Conservation (phyloP, 768 basidiomycete species). For the Phylloporus arenicola region DNA sequence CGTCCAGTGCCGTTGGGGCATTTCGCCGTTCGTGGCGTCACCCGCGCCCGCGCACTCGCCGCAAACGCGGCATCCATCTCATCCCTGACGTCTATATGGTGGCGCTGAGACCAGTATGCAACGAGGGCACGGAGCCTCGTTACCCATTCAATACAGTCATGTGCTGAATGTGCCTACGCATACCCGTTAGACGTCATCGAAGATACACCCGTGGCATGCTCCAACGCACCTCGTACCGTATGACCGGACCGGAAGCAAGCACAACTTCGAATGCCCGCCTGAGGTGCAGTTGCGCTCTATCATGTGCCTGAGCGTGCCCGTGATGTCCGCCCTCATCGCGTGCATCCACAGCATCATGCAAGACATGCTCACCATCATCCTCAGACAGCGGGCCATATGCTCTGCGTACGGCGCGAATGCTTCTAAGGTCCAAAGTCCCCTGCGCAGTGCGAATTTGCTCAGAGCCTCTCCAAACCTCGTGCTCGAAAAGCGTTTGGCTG, state of each 20-base stretch:
- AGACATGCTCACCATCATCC: conserved; percentile 23
- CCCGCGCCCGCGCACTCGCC: conserved; percentile 43
- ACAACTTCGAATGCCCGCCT: conserved; percentile 75
- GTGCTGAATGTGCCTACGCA: conserved; percentile 56
- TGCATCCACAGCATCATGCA: conserved; percentile 41
- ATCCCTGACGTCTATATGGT: conserved; percentile 66
- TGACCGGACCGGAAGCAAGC: conserved; percentile 58
- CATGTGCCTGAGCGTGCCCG: conserved; percentile 36
- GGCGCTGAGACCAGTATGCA: conserved; percentile 74
- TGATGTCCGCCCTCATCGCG: conserved; percentile 65
- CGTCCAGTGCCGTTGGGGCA: conserved; percentile 32
- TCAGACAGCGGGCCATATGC: conserved; percentile 33
- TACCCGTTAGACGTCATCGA: conserved; percentile 1
- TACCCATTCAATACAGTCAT: conserved; percentile 81
- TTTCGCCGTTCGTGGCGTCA: conserved; percentile 49
- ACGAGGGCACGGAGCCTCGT: conserved; percentile 63
- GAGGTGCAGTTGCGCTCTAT: conserved; percentile 46
- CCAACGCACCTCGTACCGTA: conserved; percentile 73
- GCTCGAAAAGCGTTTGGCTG: conserved; percentile 36
- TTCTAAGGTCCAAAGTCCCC: conserved; percentile 71
- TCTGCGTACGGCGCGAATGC: conserved; percentile 57
- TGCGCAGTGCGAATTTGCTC: conserved; percentile 58
- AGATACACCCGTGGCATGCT: neutral
- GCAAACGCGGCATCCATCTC: conserved; percentile 75
- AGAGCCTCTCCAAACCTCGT: conserved; percentile 58